These are phyloP conservation scores for Cercospora nicotianae DNA, from an alignment of 2,329 filamentous ascomycete genomes.

Conservation along the genomic window DNA sequence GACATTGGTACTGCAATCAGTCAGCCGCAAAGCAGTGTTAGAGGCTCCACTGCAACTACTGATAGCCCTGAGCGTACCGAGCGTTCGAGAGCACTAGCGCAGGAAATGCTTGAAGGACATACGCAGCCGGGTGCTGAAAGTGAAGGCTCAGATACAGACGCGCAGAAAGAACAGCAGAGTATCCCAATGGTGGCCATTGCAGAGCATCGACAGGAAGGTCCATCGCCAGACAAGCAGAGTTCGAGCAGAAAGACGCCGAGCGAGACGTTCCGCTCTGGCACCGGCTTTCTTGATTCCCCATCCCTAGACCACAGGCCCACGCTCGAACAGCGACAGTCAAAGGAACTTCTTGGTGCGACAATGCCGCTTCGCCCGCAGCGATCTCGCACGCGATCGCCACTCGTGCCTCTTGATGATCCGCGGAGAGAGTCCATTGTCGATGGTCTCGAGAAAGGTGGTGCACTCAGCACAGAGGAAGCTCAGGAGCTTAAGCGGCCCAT, in stretches of 20 bases:
- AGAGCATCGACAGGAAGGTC: conserved; percentile 7
- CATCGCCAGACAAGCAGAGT: neutral
- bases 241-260: conserved; percentile 27
- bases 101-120: conserved; percentile 22
- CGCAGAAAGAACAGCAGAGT: neutral
- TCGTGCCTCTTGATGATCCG: conserved; percentile 29
- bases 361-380: conserved; percentile 21
- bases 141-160: neutral
- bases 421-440: conserved; percentile 33
- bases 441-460: conserved; percentile 39
- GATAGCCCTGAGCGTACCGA: conserved; percentile 16
- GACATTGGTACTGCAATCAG: conserved; percentile 23
- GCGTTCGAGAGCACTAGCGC: conserved; percentile 11
- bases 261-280: conserved; percentile 36
- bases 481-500: conserved; percentile 36
- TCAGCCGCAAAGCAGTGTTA: conserved; percentile 21
- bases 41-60: neutral
- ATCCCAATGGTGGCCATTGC: neutral
- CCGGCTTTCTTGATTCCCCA: conserved; percentile 39
- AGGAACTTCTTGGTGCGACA: conserved; percentile 26
- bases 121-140: conserved; percentile 10
- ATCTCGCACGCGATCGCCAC: conserved; percentile 29
- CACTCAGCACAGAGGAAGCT: conserved; percentile 34
- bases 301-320: conserved; percentile 4
- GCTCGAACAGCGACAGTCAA: conserved; percentile 21